A percentile compares a stretch with the other conserved stretches of the same genome.
These are phyloP conservation scores for Yarrowia keelungensis DNA, from an alignment of 805 yeast species.

Conservation along the genomic window DNA sequence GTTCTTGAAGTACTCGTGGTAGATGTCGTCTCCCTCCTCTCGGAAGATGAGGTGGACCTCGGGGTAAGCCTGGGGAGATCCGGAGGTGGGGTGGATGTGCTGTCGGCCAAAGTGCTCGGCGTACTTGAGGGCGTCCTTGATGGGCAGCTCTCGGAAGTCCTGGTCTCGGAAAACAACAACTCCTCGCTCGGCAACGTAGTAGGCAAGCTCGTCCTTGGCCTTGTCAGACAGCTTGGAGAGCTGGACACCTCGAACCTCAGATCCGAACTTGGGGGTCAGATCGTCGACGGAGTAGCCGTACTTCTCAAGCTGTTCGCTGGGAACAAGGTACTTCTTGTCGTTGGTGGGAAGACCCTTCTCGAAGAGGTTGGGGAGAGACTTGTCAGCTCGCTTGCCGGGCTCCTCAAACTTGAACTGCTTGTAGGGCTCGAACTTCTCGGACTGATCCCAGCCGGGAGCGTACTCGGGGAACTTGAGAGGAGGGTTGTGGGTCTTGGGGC, in stretches of 20 bases:
- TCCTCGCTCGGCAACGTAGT: constrained; percentile 73
- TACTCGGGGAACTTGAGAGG: constrained; percentile 58
- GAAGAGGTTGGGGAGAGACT: constrained; percentile 60
- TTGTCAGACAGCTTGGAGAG: constrained; percentile 59
- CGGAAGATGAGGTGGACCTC: constrained; percentile 70
- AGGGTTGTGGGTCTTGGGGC: constrained; percentile 18
- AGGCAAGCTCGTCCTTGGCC: constrained; percentile 73
- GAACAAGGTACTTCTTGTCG: constrained; percentile 26
- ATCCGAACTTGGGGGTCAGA: constrained; percentile 72
- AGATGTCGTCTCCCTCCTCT: constrained; percentile 48
- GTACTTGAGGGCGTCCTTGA: constrained; percentile 53
- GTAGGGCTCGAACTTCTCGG: constrained; percentile 58
- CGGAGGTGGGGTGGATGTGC: constrained; percentile 77
- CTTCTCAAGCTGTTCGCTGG: constrained; percentile 43
- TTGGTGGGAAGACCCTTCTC: constrained; percentile 46
- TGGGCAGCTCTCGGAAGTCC: constrained; percentile 59
- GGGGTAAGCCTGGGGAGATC: constrained; percentile 66
- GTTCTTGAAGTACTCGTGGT: constrained; percentile 30
- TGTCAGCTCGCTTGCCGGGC: constrained; percentile 73
- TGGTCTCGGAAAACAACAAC: constrained; percentile 75
- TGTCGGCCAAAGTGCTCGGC: constrained; percentile 72
- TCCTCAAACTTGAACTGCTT: constrained; percentile 65
- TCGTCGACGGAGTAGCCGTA: constrained; percentile 47
- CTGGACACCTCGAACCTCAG: constrained; percentile 70
- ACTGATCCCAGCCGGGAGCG: constrained; percentile 74